Evolutionary conservation across 495 filamentous ascomycete species (phyloP).

Genomic region (Aspergillus bridgeri): DNA sequence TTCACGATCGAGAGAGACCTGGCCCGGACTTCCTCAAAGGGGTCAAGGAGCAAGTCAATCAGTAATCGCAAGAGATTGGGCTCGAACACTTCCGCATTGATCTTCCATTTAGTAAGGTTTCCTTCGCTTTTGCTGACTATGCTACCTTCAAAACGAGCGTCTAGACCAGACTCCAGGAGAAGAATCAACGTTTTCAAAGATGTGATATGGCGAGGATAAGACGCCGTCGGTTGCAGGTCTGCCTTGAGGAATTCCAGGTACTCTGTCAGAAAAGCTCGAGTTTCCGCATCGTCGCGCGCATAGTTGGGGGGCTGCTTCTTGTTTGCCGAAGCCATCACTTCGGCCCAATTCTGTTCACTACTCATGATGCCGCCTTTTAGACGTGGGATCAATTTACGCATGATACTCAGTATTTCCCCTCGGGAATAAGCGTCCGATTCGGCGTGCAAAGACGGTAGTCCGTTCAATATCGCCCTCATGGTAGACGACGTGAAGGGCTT

Average conservation of each 20-base stretch:
- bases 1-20: slow-evolving; percentile 58
- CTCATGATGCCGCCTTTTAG: slow-evolving; percentile 43
- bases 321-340: slow-evolving; percentile 8
- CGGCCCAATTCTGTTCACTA: slow-evolving; percentile 14
- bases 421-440: slow-evolving; percentile 83
- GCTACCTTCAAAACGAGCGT: slow-evolving; percentile 21
- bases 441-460: slow-evolving; percentile 66
- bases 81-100: slow-evolving; percentile 55
- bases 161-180: slow-evolving; percentile 55
- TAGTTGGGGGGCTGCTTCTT: slow-evolving; percentile 17
- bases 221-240: slow-evolving; percentile 70
- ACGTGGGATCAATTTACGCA: slow-evolving; percentile 65
- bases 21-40: slow-evolving; percentile 87
- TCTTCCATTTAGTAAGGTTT: slow-evolving; percentile 44
- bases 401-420: slow-evolving; percentile 66
- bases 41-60: slow-evolving; percentile 75
- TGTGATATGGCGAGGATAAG: slow-evolving; percentile 84
- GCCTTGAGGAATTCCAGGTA: slow-evolving; percentile 66
- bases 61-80: slow-evolving; percentile 48
- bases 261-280: slow-evolving; percentile 60
- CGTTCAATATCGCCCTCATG: slow-evolving; percentile 55
- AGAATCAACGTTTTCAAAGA: slow-evolving; percentile 64
- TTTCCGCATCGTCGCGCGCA: slow-evolving; percentile 35
- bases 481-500: slow-evolving; percentile 61
- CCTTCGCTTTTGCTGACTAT: slow-evolving; percentile 15